Evolutionary conservation across 768 basidiomycete species (phyloP).

Genomic region (Leccinum fibrillosum): DNA sequence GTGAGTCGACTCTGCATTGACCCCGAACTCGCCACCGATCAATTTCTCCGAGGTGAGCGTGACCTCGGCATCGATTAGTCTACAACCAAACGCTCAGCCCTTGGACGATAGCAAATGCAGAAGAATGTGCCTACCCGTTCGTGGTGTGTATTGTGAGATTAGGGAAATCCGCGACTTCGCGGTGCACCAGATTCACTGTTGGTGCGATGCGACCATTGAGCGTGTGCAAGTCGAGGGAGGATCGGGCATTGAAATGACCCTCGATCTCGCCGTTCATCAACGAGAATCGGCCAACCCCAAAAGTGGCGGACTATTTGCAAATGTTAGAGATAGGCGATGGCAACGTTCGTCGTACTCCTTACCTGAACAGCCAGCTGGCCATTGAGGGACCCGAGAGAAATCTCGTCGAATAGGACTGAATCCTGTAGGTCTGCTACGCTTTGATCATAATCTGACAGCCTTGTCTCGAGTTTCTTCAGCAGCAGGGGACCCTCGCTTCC

Average conservation of each 20-base stretch:
- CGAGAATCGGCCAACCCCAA: slow-evolving; percentile 23
- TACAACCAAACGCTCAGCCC: slow-evolving; percentile 10
- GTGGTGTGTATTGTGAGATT: slow-evolving; percentile 34
- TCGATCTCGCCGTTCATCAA: slow-evolving; percentile 45
- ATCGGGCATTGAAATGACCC: slow-evolving; percentile 39
- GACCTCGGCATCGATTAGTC: slow-evolving; percentile 20
- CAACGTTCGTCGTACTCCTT: background rate
- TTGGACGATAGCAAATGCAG: background rate
- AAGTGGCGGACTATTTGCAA: slow-evolving; percentile 32
- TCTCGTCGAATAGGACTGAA: slow-evolving; percentile 34
- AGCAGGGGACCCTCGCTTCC: slow-evolving; percentile 19
- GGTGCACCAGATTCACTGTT: slow-evolving; percentile 36
- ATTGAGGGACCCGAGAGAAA: slow-evolving; percentile 37
- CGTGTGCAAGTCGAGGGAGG: slow-evolving; percentile 34
- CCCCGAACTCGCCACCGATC: slow-evolving; percentile 32
- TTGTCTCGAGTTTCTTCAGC: slow-evolving; percentile 44
- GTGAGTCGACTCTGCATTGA: slow-evolving; percentile 30
- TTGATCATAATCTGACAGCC: slow-evolving; percentile 39
- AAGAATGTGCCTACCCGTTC: slow-evolving; percentile 38
- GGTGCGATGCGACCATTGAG: slow-evolving; percentile 40
- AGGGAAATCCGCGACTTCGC: slow-evolving; percentile 21
- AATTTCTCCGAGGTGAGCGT: slow-evolving; percentile 31
- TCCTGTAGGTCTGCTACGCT: slow-evolving; percentile 33
- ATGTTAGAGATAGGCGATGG: slow-evolving; percentile 1
- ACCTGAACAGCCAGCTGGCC: slow-evolving; percentile 35